Conservation (phyloP, 257 asterid species). For the Solanum bulbocastanum region DNA sequence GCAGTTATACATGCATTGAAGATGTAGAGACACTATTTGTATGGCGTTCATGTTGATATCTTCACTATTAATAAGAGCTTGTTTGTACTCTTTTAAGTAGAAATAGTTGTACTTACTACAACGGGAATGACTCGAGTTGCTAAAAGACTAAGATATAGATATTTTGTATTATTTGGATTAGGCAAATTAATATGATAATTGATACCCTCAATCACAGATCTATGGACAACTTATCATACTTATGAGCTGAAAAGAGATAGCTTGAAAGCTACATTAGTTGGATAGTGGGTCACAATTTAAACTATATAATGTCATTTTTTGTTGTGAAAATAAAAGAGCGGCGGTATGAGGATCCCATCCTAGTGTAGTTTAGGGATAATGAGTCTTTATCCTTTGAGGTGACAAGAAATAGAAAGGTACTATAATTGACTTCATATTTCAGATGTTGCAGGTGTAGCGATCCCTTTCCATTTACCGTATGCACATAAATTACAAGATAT, state of each 20-base stretch:
- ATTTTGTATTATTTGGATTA: neutral
- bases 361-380: neutral
- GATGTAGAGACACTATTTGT: neutral
- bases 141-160: neutral
- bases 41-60: neutral
- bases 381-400: neutral
- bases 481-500: too few species aligned
- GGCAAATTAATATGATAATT: neutral
- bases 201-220: neutral
- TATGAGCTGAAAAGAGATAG: neutral
- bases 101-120: neutral
- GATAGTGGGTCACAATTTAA: neutral
- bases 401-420: neutral
- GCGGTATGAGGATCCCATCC: neutral
- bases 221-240: neutral
- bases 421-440: neutral
- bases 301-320: neutral
- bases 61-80: neutral
- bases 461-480: too few species aligned
- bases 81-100: neutral
- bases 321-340: neutral
- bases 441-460: too few species aligned
- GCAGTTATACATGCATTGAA: neutral
- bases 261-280: neutral
- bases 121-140: neutral